Percentiles rank a stretch among this genome's conserved stretches.
phyloP scores from a whole-genome alignment of 495 filamentous ascomycete species.

The Talaromyces liani region DNA sequence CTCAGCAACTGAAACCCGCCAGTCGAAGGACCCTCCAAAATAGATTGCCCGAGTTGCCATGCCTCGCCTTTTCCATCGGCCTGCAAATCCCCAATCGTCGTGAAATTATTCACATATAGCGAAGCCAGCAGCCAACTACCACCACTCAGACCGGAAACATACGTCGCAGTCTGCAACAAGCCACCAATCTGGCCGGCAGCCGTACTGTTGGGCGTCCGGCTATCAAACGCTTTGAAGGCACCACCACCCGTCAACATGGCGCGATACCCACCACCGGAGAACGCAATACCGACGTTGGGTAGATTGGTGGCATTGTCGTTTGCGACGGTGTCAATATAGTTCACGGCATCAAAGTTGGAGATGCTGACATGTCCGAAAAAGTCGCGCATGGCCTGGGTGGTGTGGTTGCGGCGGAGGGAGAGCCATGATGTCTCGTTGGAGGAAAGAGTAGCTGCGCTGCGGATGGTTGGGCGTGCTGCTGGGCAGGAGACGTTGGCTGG shows the following conservation, averaged over 20 bases:
- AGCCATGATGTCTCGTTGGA: conserved; percentile 62
- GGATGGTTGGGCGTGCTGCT: conserved; percentile 35
- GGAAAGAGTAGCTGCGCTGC: conserved; percentile 49
- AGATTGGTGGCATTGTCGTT: conserved; percentile 48
- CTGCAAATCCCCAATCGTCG: conserved; percentile 55
- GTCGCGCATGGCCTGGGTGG: conserved; percentile 57
- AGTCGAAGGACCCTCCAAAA: conserved; percentile 54
- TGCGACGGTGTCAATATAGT: conserved; percentile 55
- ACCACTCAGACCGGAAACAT: conserved; percentile 76
- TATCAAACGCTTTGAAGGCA: conserved; percentile 73
- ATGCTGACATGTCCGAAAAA: conserved; percentile 64
- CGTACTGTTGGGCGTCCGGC: conserved; percentile 58
- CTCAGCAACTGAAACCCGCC: conserved; percentile 38
- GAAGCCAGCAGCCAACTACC: conserved; percentile 87
- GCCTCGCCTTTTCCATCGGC: conserved; percentile 41
- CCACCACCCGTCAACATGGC: conserved; percentile 80
- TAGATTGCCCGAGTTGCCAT: conserved; percentile 71
- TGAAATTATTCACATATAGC: conserved; percentile 85
- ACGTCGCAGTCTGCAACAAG: conserved; percentile 72
- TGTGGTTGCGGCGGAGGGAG: conserved; percentile 39
- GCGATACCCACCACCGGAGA: conserved; percentile 66
- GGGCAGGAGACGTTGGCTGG: conserved; percentile 30
- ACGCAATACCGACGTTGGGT: conserved; percentile 51
- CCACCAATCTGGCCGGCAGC: conserved; percentile 66
- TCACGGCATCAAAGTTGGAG: conserved; percentile 59